Percentiles rank a stretch among this genome's conserved stretches.
phyloP scores from a whole-genome alignment of 2,329 filamentous ascomycete species.

The Exophiala sp. region DNA sequence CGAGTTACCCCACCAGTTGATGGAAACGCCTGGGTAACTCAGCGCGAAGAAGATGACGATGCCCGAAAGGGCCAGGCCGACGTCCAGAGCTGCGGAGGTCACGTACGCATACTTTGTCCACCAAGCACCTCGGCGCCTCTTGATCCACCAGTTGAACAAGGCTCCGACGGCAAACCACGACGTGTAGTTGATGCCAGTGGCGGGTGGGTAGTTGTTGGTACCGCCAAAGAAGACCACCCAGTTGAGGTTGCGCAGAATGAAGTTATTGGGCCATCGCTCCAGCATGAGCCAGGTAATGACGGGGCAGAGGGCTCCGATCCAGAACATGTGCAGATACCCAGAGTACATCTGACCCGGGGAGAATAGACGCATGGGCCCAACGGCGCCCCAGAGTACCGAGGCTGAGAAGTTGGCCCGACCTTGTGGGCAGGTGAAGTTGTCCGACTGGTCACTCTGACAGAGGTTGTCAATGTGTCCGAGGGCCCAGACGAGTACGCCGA shows the following conservation, averaged over 20 bases:
- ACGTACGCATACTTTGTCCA: constrained; percentile 42
- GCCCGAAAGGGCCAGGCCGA: constrained; percentile 33
- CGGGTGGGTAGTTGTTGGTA: constrained; percentile 25
- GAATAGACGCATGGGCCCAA: constrained; percentile 50
- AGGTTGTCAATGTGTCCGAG: constrained; percentile 41
- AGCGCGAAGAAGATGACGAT: constrained; percentile 38
- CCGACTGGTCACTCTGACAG: constrained; percentile 40
- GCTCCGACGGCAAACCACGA: constrained; percentile 37
- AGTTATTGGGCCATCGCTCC: too few species aligned
- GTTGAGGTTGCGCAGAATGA: constrained; percentile 15
- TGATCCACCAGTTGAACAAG: constrained; percentile 40
- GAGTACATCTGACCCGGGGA: constrained; percentile 47
- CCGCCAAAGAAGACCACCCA: constrained; percentile 34
- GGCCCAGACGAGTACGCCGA: constrained; percentile 38
- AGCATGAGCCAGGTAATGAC: constrained; percentile 36
- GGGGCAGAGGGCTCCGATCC: constrained; percentile 43
- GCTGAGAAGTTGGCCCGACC: constrained; percentile 49
- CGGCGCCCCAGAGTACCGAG: constrained; percentile 51
- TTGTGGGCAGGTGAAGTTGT: constrained; percentile 49
- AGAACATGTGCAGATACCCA: constrained; percentile 52
- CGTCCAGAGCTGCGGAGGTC: constrained; percentile 37
- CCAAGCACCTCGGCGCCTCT: constrained; percentile 34
- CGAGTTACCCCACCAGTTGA: constrained; percentile 36
- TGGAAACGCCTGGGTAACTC: constrained; percentile 32
- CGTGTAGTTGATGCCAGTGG: constrained; percentile 37